Conservation (phyloP, 2,329 filamentous ascomycete genomes). For the Metarhizium anisopliae region DNA sequence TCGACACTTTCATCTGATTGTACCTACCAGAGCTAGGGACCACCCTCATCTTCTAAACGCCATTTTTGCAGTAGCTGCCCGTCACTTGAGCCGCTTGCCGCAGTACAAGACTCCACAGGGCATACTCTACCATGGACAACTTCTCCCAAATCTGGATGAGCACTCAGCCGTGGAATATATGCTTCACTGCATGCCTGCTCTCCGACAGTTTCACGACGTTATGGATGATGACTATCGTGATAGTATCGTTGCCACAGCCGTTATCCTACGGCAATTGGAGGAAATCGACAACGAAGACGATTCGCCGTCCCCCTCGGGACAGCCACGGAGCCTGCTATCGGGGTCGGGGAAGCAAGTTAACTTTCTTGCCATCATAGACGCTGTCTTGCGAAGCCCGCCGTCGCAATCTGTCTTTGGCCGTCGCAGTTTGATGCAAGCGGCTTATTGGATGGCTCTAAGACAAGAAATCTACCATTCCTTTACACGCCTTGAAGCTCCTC, state of each 20-base stretch:
- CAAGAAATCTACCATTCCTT: slow-evolving; percentile 33
- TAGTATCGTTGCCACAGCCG: slow-evolving; percentile 30
- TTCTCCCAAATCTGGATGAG: slow-evolving; percentile 23
- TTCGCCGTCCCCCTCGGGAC: not conserved
- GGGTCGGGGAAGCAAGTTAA: slow-evolving; percentile 19
- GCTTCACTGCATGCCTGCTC: slow-evolving; percentile 28
- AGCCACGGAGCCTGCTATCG: not conserved
- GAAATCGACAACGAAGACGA: slow-evolving; percentile 32
- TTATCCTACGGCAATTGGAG: slow-evolving; percentile 31
- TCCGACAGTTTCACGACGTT: slow-evolving; percentile 26
- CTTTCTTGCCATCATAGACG: slow-evolving; percentile 31
- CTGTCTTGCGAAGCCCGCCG: slow-evolving; percentile 27
- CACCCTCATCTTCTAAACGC: slow-evolving; percentile 30
- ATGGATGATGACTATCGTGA: slow-evolving; percentile 29
- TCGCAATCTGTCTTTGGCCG: slow-evolving; percentile 26
- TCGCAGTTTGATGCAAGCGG: slow-evolving; percentile 27
- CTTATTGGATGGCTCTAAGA: slow-evolving; percentile 32
- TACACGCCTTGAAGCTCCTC: slow-evolving; percentile 27
- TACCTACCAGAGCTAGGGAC: slow-evolving; percentile 23
- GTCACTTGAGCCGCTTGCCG: slow-evolving; percentile 28
- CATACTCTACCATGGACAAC: slow-evolving; percentile 28
- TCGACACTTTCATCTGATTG: slow-evolving; percentile 29
- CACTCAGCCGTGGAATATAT: slow-evolving; percentile 32
- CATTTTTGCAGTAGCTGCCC: slow-evolving; percentile 30
- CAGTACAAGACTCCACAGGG: slow-evolving; percentile 27